Evolutionary conservation across 2,329 filamentous ascomycete genomes (phyloP).

Genomic region (Xylariaceae sp.): DNA sequence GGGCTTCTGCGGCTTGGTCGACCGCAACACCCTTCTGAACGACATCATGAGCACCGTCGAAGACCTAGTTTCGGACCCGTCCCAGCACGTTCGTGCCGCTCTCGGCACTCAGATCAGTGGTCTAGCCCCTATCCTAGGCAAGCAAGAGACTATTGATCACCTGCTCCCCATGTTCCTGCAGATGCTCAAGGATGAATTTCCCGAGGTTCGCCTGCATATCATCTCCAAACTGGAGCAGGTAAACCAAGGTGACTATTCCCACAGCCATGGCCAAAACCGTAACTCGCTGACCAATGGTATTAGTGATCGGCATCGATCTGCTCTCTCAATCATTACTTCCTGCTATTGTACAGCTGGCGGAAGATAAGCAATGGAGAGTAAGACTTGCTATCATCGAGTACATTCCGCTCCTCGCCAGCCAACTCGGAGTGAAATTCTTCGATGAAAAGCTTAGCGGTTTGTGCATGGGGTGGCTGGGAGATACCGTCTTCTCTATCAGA

Average conservation of each 20-base stretch:
- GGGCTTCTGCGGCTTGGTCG: slow-evolving; percentile 87
- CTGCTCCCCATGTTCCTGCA: slow-evolving; percentile 97
- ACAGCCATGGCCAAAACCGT: not conserved
- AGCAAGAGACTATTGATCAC: slow-evolving; percentile 96
- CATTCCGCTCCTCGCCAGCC: slow-evolving; percentile 89
- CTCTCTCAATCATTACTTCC: slow-evolving; percentile 94
- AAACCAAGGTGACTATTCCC: slow-evolving; percentile 64
- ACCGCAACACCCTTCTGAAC: slow-evolving; percentile 79
- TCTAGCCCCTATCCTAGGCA: slow-evolving; percentile 91
- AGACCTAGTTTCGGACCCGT: slow-evolving; percentile 90
- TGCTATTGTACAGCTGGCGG: slow-evolving; percentile 92
- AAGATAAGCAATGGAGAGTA: slow-evolving; percentile 99
- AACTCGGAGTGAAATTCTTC: slow-evolving; percentile 95
- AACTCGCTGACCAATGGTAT: slow-evolving; percentile 12
- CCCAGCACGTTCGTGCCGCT: slow-evolving; percentile 92
- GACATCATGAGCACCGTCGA: slow-evolving; percentile 97
- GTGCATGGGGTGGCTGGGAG: slow-evolving; percentile 97
- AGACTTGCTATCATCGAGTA: slow-evolving; percentile 98
- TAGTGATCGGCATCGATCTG: slow-evolving; percentile 95
- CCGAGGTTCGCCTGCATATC: slow-evolving; percentile 95
- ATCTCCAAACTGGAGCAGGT: slow-evolving; percentile 99
- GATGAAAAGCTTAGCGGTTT: slow-evolving; percentile 92
- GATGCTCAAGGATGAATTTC: slow-evolving; percentile 99
- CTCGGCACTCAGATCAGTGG: slow-evolving; percentile 96
- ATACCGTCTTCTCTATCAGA: slow-evolving; percentile 97